These are phyloP conservation scores for Agrocybe praecox DNA, from an alignment of 768 basidiomycete species.

Conservation along the genomic window DNA sequence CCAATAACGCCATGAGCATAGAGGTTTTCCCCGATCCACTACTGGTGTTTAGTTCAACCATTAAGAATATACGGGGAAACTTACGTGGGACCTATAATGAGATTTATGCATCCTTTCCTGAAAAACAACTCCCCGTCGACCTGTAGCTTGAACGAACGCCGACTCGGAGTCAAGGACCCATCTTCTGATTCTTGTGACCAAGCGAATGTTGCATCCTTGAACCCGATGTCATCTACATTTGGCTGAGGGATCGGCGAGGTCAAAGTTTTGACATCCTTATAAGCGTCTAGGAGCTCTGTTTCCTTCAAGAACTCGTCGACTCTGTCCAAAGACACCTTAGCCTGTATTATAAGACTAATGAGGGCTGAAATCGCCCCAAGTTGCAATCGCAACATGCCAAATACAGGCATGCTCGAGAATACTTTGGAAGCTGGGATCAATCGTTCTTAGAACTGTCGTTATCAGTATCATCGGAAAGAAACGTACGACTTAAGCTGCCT, in stretches of 20 bases:
- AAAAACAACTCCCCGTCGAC: slow-evolving; percentile 58
- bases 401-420: slow-evolving; percentile 60
- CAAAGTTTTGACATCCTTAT: slow-evolving; percentile 11
- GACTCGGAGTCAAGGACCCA: slow-evolving; percentile 39
- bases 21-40: slow-evolving; percentile 61
- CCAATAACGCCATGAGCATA: slow-evolving; percentile 60
- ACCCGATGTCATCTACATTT: slow-evolving; percentile 40
- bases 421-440: slow-evolving; percentile 47
- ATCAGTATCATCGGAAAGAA: neutral
- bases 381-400: slow-evolving; percentile 58
- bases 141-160: slow-evolving; percentile 50
- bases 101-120: slow-evolving; percentile 51
- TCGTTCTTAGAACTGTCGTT: neutral
- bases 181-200: slow-evolving; percentile 47
- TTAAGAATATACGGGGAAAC: neutral
- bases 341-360: slow-evolving; percentile 26
- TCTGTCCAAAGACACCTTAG: slow-evolving; percentile 67
- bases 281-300: slow-evolving; percentile 52
- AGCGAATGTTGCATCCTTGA: slow-evolving; percentile 52
- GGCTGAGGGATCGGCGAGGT: neutral
- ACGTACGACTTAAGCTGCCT: slow-evolving; percentile 30
- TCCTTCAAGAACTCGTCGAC: slow-evolving; percentile 42
- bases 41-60: neutral
- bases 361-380: slow-evolving; percentile 39
- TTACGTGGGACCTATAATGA: slow-evolving; percentile 57